These are phyloP conservation scores for Chimonanthus praecox DNA, from an alignment of 164 flowering plant genomes.

Conservation along the genomic window DNA sequence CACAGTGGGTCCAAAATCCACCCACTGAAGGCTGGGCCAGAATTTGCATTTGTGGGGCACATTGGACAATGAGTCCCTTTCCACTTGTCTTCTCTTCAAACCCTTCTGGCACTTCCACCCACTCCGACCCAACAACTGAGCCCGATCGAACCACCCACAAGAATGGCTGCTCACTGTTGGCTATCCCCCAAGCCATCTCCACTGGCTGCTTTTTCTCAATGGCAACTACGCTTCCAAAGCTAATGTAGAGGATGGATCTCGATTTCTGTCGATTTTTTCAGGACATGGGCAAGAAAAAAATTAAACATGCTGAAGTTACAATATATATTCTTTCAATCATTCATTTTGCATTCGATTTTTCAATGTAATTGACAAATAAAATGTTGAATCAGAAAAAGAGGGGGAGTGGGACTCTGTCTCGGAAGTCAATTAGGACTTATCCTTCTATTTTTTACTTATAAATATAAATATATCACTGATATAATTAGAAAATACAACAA, in stretches of 20 bases:
- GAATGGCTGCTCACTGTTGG: conserved; percentile 30
- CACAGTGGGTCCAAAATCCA: background rate
- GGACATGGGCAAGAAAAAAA: too few relatives aligned
- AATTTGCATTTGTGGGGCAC: background rate
- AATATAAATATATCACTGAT: too few relatives aligned
- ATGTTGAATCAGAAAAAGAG: too few relatives aligned
- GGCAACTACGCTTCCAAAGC: conserved; percentile 34
- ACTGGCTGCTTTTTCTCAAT: conserved; percentile 14
- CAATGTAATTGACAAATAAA: too few relatives aligned
- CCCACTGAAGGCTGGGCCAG: background rate
- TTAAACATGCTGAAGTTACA: too few relatives aligned
- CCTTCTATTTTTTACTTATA: too few relatives aligned
- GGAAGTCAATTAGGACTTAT: too few relatives aligned
- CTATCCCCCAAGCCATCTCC: conserved; percentile 37
- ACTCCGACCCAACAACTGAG: conserved; percentile 12
- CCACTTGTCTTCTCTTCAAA: conserved; percentile 11
- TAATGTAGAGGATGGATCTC: conserved; percentile 31
- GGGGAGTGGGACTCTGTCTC: too few relatives aligned
- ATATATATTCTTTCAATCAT: too few relatives aligned
- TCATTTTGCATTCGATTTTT: too few relatives aligned
- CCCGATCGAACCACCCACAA: conserved; percentile 43
- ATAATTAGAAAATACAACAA: too few relatives aligned
- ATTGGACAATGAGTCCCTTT: background rate
- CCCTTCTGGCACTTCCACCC: conserved; percentile 18
- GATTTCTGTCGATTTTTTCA: conserved; percentile 14